A percentile compares a stretch with the other conserved stretches of the same genome.
Evolutionary conservation across 1,139 yeast species (phyloP).

Genomic region (Blastobotrys illinoisensis): DNA sequence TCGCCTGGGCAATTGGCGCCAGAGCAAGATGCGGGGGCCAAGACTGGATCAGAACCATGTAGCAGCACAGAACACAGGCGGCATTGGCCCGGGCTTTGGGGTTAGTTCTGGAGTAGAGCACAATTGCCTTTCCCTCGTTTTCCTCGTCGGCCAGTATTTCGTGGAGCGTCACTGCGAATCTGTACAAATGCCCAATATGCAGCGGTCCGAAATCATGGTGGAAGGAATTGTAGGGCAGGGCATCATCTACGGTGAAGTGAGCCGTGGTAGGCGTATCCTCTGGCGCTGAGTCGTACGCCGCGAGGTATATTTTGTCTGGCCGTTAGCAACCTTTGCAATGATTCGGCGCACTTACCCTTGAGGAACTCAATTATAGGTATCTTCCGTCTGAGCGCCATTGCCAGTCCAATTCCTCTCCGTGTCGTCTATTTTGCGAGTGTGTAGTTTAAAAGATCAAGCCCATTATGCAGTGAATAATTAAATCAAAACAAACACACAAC

Average conservation of each 20-base stretch:
- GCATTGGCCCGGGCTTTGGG: conserved; percentile 86
- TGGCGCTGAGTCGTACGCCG: conserved; percentile 80
- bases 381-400: conserved; percentile 16
- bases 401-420: not conserved
- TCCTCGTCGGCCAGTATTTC: conserved; percentile 81
- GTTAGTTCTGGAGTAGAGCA: conserved; percentile 77
- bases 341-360: conserved; percentile 25
- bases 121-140: conserved; percentile 84
- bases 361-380: conserved; percentile 37
- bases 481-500: not conserved
- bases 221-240: conserved; percentile 85
- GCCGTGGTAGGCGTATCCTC: conserved; percentile 69
- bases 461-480: not conserved
- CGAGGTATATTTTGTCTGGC: conserved; percentile 83
- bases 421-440: not conserved
- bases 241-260: conserved; percentile 87
- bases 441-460: not conserved
- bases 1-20: conserved; percentile 88
- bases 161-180: conserved; percentile 92
- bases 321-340: not conserved
- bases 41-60: conserved; percentile 89
- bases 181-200: conserved; percentile 84
- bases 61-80: conserved; percentile 88
- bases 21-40: conserved; percentile 98
- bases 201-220: conserved; percentile 95